Evolutionary conservation across 176 grass and related monocot species (phyloP).

Genomic region (barley (Hordeum vulgare)): DNA sequence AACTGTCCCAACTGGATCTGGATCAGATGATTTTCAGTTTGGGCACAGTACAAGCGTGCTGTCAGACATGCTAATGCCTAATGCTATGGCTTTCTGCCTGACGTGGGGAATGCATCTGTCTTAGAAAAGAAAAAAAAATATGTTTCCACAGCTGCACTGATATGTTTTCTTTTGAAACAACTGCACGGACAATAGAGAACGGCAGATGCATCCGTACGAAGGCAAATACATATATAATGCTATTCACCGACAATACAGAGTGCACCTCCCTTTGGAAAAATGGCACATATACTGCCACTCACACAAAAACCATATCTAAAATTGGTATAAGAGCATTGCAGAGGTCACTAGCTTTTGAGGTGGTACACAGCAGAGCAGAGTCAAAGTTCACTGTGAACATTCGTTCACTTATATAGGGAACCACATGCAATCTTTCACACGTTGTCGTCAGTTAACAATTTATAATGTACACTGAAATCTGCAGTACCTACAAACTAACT

Average conservation of each 20-base stretch:
- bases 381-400: neutral
- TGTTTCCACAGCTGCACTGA: neutral
- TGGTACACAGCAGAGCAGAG: neutral
- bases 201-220: no score
- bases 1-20: neutral
- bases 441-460: constrained; percentile 33
- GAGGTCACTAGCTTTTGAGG: neutral
- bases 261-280: neutral
- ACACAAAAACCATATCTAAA: neutral
- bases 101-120: neutral
- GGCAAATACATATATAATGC: neutral
- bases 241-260: neutral
- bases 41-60: neutral
- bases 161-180: neutral
- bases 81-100: no score
- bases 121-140: no score
- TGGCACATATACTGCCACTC: neutral
- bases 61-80: neutral
- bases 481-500: constrained; percentile 22
- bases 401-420: constrained; percentile 10
- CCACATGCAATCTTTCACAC: constrained; percentile 28
- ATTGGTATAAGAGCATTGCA: neutral
- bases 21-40: neutral
- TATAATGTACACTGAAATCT: constrained; percentile 44
- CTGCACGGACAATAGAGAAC: neutral